Conservation (phyloP, 176 grass and related monocot genomes). For the Juncus effusus region DNA sequence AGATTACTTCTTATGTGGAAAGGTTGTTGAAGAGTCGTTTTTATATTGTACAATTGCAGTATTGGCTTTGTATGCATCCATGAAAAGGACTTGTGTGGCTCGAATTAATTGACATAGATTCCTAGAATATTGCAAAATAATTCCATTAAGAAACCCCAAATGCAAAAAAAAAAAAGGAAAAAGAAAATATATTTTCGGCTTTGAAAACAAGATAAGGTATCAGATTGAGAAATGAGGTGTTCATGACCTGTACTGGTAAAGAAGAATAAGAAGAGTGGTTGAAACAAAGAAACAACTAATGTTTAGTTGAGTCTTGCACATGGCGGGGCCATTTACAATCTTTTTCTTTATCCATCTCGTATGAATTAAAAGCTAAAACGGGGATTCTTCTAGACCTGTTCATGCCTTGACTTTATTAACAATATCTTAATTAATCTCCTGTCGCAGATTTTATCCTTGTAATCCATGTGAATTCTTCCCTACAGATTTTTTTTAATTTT, state of each 20-base stretch:
- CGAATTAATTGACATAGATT: background rate
- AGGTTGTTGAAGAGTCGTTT: slow-evolving; percentile 18
- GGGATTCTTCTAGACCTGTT: slow-evolving; percentile 19
- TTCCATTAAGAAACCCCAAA: too few species aligned
- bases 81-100: slow-evolving; percentile 22
- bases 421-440: background rate
- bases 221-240: slow-evolving; percentile 24
- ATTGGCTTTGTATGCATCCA: background rate
- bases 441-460: background rate
- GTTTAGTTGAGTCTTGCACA: slow-evolving; percentile 16
- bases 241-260: slow-evolving; percentile 20
- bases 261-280: slow-evolving; percentile 14
- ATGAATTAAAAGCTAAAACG: slow-evolving; percentile 3
- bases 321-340: background rate
- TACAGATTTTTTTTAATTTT: too few species aligned
- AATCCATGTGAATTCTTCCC: too few species aligned
- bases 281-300: slow-evolving; percentile 14
- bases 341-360: background rate
- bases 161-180: too few species aligned
- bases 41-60: slow-evolving; percentile 8
- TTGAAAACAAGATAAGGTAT: slow-evolving; percentile 4
- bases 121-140: too few species aligned
- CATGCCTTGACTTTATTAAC: background rate
- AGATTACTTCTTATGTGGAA: background rate
- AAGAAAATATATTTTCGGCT: background rate